These are phyloP conservation scores for Mycena vulgaris DNA, from an alignment of 768 basidiomycete species.

Conservation along the genomic window DNA sequence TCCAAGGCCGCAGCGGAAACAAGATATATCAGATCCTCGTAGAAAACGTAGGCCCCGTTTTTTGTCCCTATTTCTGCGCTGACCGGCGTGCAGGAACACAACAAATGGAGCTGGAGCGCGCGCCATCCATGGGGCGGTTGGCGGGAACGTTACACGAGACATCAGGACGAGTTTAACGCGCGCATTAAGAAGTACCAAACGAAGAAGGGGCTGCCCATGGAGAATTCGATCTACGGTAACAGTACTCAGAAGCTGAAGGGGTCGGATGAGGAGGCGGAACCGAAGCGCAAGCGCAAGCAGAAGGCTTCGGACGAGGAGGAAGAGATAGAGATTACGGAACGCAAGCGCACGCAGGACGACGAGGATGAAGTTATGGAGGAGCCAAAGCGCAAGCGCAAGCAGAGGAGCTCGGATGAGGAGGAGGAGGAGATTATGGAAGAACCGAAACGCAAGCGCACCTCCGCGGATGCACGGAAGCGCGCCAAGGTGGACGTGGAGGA, in stretches of 20 bases:
- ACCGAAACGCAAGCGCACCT: slow-evolving; percentile 25
- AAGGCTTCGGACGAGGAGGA: slow-evolving; percentile 1
- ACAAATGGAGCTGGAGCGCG: slow-evolving; percentile 66
- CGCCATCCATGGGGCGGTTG: slow-evolving; percentile 74
- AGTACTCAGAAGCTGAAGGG: slow-evolving; percentile 26
- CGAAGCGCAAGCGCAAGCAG: slow-evolving; percentile 26
- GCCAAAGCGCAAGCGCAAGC: slow-evolving; percentile 24
- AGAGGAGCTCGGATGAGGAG: neutral
- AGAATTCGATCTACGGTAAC: slow-evolving; percentile 21
- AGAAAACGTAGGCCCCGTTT: slow-evolving; percentile 59
- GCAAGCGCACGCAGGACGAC: slow-evolving; percentile 22
- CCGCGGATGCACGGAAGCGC: neutral
- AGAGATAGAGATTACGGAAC: neutral
- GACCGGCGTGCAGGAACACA: slow-evolving; percentile 47
- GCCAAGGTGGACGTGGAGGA: slow-evolving; percentile 17
- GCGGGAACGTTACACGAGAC: slow-evolving; percentile 72
- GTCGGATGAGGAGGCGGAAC: slow-evolving; percentile 11
- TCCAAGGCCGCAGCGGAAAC: slow-evolving; percentile 62
- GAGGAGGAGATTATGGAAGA: neutral
- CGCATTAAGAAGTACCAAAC: slow-evolving; percentile 58
- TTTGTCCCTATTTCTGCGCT: neutral
- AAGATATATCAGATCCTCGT: slow-evolving; percentile 59
- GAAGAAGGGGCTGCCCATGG: slow-evolving; percentile 44
- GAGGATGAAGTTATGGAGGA: slow-evolving; percentile 24
- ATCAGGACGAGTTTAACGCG: slow-evolving; percentile 58